Base-by-base conservation (phyloP, 2,329 filamentous ascomycete species). In the Penicillium frequentans region DNA sequence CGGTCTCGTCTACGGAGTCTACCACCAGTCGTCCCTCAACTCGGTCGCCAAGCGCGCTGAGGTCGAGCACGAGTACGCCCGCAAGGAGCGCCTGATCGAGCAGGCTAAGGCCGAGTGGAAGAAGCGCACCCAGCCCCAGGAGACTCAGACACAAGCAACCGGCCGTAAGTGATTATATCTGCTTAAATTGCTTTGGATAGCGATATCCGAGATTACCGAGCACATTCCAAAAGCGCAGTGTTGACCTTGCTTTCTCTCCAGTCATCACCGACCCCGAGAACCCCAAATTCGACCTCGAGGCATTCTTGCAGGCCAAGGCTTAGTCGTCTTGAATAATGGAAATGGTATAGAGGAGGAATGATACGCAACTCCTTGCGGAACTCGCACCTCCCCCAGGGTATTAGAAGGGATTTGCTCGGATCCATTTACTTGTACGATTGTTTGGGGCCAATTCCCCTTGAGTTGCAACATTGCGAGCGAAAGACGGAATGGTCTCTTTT, bases 1-100 rank as follows among this genome's bases (percentile, higher is more conserved):
- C 72, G 95, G 95, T 76, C 82, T 98, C 75, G 88, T 96, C 81
- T 99, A 99, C 83, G 95, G 95, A 77, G 87, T 96, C 82, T 90
- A 88, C 79, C 93, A 96, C 83, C 95, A 99, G 82, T 84, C 89
- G 73, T 85, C 86, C 62, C 89, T 99, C 77, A 88, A 81, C 67
- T 78, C 90, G 56, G 78, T 84, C 70, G 86, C 92, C 73, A 90
- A 87, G 79, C 79, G 84, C 61, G 82, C 87, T 67, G 85, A 88
- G 69, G 84, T 86, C 70, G 81, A 96, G 78, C 86, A 86, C 74
- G 91, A 96, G 77, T 98, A 93, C 77, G 84, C 93, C 74, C 89
- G 91, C 80, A 96, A 98, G 85, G 85, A 92, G 80, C 86, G 87
- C 69, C 84, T 98, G 83, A 98, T 99, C 82, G 82, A 90, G 71